Evolutionary conservation across 2,329 filamentous ascomycete species (phyloP), one percentile per base, ranked within the genome.

Genomic region (Scopulariopsis brevicaulis): DNA sequence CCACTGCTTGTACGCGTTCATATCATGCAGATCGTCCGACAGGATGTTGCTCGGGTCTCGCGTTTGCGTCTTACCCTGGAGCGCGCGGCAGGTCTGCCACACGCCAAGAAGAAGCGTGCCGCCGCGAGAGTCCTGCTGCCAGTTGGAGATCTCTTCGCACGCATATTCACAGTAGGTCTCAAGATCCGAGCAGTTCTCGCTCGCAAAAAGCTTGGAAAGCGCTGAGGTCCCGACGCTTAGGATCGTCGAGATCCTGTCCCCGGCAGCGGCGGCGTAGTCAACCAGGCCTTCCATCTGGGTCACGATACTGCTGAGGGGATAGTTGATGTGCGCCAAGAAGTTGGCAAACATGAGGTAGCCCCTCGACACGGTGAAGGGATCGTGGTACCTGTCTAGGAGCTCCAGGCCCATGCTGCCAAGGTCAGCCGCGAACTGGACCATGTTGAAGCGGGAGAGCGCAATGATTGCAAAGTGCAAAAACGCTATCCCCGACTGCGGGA

Each of bases 121-220:
- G 18, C 89, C 89, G 59, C 87, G 78, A 1, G 86, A 79, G 64
- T 91, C 88, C 52, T 78, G 74, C 53, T 84, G 75, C 88, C 88
- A 92, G 55, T 86, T 83, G 1, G 82, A 82, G 59, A 89, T 81
- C 62, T 91, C 88, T 60, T 90, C 81, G 60, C 85, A 86, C n/a
- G 84, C 80, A 60, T 86, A 89, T 54, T 83, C 79, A 63, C 86
- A 87, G 66, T 84, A 89, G 0, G 79, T 78, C 66, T 91, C 87
- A 0, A 90, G 72, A 58, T 92, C 88, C 15, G 76, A 74, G 54
- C 84, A 75, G 59, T 89, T 85, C 62, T 89, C 83, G 62, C 84
- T 85, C 14, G 82, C 80, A 68, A 86, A 90, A 58, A 91, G 80
- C 62, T 82, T 84, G 64, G 86, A 80, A 62, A 82, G 79, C 2